Evolutionary conservation across 345 rosid species (phyloP).

Genomic region (Clarkia xantiana): DNA sequence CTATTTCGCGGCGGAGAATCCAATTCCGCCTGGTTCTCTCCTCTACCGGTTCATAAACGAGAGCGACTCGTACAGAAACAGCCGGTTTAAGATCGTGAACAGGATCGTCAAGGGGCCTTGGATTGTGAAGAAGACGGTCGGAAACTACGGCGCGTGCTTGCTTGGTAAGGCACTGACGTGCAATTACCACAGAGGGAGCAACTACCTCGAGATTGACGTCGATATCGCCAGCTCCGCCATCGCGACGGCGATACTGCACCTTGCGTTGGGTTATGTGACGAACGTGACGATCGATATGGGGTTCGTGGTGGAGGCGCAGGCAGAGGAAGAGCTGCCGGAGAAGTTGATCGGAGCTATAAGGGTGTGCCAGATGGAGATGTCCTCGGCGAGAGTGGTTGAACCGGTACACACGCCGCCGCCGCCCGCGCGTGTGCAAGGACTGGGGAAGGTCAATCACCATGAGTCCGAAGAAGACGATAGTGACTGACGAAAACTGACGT

Average conservation of each 20-base stretch:
- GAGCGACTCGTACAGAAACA: slow-evolving; percentile 57
- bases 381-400: slow-evolving; percentile 50
- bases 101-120: slow-evolving; percentile 88
- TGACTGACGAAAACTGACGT: too few species aligned
- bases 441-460: too few species aligned
- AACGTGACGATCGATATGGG: slow-evolving; percentile 80
- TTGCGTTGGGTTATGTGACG: slow-evolving; percentile 66
- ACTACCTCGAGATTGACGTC: slow-evolving; percentile 77
- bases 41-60: slow-evolving; percentile 62
- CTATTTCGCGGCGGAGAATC: slow-evolving; percentile 67
- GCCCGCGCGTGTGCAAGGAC: too few species aligned
- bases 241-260: slow-evolving; percentile 53
- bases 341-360: slow-evolving; percentile 66
- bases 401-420: not conserved
- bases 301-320: slow-evolving; percentile 62
- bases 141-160: slow-evolving; percentile 65
- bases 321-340: slow-evolving; percentile 78
- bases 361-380: slow-evolving; percentile 84
- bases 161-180: slow-evolving; percentile 66
- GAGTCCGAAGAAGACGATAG: too few species aligned
- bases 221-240: slow-evolving; percentile 63
- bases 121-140: slow-evolving; percentile 65
- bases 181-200: slow-evolving; percentile 57
- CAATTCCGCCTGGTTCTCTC: slow-evolving; percentile 41
- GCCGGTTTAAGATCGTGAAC: slow-evolving; percentile 80